Conservation (phyloP, 2,329 filamentous ascomycete genomes). For the Botryosphaeria agaves region DNA sequence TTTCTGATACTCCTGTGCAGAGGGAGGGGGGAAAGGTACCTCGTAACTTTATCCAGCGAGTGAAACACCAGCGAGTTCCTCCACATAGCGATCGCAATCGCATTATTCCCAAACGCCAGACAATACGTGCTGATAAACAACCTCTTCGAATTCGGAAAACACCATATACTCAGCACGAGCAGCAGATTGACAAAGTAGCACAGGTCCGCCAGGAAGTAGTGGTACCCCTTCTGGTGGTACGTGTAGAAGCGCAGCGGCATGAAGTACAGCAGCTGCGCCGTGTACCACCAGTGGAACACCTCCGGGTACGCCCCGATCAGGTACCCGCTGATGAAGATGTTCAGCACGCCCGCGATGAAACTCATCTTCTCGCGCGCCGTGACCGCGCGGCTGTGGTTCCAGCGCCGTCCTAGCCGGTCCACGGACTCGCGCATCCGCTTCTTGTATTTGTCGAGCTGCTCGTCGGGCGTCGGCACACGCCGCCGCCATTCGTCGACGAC, state of each 20-base stretch:
- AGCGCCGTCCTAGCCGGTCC: constrained; percentile 68
- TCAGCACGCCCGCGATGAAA: constrained; percentile 90
- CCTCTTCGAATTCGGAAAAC: constrained; percentile 77
- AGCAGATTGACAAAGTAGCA: constrained; percentile 97
- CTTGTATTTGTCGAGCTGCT: constrained; percentile 81
- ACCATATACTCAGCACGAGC: constrained; percentile 62
- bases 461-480: constrained; percentile 70
- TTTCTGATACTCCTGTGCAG: not conserved
- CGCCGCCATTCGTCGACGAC: constrained; percentile 89
- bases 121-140: constrained; percentile 88
- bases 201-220: constrained; percentile 92
- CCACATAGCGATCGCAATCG: constrained; percentile 97
- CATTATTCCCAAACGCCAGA: constrained; percentile 89
- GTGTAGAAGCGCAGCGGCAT: constrained; percentile 92
- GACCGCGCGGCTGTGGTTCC: constrained; percentile 80
- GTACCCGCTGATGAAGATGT: constrained; percentile 94
- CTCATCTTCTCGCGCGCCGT: constrained; percentile 85
- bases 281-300: constrained; percentile 73
- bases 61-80: constrained; percentile 97
- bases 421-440: constrained; percentile 75
- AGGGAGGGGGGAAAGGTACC: constrained; percentile 21
- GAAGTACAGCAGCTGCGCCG: constrained; percentile 72
- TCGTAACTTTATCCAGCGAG: constrained; percentile 94
- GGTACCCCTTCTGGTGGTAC: constrained; percentile 81
- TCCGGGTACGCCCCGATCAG: constrained; percentile 73